phyloP scores from a whole-genome alignment of 345 rosid species.

The Eucalyptus curtisii region DNA sequence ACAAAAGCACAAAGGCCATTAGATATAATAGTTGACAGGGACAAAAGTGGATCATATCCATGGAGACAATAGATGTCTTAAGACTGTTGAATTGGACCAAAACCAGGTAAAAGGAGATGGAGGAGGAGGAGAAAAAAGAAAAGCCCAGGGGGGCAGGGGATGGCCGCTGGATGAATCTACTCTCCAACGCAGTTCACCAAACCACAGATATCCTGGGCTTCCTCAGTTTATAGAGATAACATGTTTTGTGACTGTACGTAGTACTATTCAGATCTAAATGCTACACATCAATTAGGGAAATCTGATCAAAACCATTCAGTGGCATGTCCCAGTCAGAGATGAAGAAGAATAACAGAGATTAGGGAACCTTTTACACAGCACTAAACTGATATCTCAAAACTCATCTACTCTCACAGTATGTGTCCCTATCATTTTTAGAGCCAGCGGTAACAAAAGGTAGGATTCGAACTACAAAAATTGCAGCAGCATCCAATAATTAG shows the following conservation, averaged over 20 bases:
- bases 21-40: not conserved
- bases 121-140: not conserved
- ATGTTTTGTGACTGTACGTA: not conserved
- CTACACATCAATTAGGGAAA: not conserved
- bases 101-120: not conserved
- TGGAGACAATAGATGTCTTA: not conserved
- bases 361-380: not conserved
- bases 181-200: not conserved
- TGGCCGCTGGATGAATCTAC: not conserved
- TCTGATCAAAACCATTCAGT: not conserved
- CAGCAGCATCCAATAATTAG: not conserved
- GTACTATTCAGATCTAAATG: not conserved
- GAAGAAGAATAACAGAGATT: not conserved
- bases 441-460: not conserved
- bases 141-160: no score
- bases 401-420: not conserved
- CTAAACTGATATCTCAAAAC: not conserved
- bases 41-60: not conserved
- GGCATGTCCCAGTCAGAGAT: not conserved
- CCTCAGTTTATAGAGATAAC: not conserved
- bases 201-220: not conserved
- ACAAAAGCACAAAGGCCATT: slow-evolving; percentile 14
- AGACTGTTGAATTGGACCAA: not conserved
- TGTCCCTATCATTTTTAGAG: not conserved
- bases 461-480: not conserved